Evolutionary conservation across 306 rosid species (phyloP), one percentile per base, ranked within the genome.

Genomic region (Vigna hirtella): DNA sequence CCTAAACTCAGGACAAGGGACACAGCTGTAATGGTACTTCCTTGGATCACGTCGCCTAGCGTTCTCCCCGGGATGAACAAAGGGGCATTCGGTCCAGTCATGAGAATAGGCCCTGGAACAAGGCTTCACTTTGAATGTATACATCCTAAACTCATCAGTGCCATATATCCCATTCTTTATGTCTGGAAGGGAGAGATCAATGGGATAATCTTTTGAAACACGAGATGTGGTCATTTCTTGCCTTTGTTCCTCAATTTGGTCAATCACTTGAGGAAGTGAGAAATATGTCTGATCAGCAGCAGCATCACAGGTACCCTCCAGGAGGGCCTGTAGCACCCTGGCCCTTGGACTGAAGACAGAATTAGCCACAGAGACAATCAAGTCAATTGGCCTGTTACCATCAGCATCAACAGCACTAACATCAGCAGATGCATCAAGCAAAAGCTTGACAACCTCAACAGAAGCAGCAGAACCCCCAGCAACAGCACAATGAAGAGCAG

Each of bases 51-150:
- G 93, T 16, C 98, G 88, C 87, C 98, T 88, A 1, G 98, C 97
- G 11, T 93, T 93, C 66, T 93, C 98, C 24, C 98, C 97, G 0
- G 98, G 98, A 86, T 93, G 98, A 66, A 88, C 98, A 70, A 93
- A 93, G 2, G 98, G 98, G 66, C 98, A 93, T 88, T 91, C 98
- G 0, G 98, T 93, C 98, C 98, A 93, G 77, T 93, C 98, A 20
- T 93, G 98, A 45, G 98, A 93, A 77, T 93, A 93, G 6, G 98
- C 98, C 85, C 98, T 91, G 4, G 98, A 91, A 72, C 98, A 93
- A 48, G 98, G 97, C 83, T 91, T 93, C 74, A 93, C 91, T 79
- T 93, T 93, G 87, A 91, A 93, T n/a, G 90, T 83, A 74, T 79
- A 93, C 98, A 93, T 93, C 83, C 98, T 84, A 80, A 93, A 93